Evolutionary conservation across 805 yeast species (phyloP).

Genomic region (Grigorovia humatica): DNA sequence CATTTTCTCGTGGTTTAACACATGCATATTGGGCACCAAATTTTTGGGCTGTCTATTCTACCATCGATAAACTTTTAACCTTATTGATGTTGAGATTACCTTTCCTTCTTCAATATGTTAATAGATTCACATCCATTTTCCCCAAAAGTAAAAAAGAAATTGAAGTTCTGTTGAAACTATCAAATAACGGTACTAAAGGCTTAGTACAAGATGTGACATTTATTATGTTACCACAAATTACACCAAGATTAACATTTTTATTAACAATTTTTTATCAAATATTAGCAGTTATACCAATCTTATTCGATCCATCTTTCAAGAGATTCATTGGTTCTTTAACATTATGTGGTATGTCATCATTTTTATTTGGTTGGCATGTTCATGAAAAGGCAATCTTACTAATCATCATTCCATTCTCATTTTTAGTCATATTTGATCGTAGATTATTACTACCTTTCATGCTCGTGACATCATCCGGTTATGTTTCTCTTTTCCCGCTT

Average conservation of each 20-base stretch:
- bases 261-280: constrained; percentile 79
- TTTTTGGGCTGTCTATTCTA: constrained; percentile 90
- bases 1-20: constrained; percentile 88
- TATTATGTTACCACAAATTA: constrained; percentile 65
- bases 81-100: constrained; percentile 30
- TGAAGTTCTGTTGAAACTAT: constrained; percentile 21
- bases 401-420: constrained; percentile 78
- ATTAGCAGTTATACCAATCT: constrained; percentile 61
- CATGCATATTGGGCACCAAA: constrained; percentile 99
- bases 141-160: constrained; percentile 25
- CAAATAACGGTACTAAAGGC: constrained; percentile 61
- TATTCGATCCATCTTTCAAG: constrained; percentile 61
- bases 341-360: constrained; percentile 83
- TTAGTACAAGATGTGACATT: constrained; percentile 86
- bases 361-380: constrained; percentile 96
- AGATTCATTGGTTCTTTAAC: constrained; percentile 79
- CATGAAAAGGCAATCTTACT: constrained; percentile 95
- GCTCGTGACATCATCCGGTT: constrained; percentile 67
- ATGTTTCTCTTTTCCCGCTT: constrained; percentile 81
- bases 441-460: constrained; percentile 63
- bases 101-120: constrained; percentile 35
- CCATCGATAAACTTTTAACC: constrained; percentile 60
- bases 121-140: constrained; percentile 28
- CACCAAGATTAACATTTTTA: constrained; percentile 67
- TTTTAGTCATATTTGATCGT: constrained; percentile 61